A percentile compares a stretch with the other conserved stretches of the same genome.
These are phyloP conservation scores for Podospora comata DNA, from an alignment of 495 filamentous ascomycete species.

Conservation along the genomic window DNA sequence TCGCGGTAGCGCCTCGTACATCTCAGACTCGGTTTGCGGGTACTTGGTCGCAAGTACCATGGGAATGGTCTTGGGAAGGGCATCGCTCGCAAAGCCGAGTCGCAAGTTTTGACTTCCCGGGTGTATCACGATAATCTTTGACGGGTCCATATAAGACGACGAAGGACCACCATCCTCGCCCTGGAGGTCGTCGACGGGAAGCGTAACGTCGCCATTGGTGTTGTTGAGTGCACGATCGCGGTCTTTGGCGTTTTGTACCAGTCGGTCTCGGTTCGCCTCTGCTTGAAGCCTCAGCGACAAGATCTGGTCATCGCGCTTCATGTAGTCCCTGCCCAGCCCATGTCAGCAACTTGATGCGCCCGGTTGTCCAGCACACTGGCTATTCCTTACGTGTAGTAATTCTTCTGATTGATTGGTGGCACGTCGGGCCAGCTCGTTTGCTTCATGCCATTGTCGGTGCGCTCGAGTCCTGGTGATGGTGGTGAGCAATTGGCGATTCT, in stretches of 20 bases:
- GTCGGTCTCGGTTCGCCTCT: conserved; percentile 73
- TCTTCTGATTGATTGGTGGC: conserved; percentile 94
- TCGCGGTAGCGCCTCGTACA: conserved; percentile 81
- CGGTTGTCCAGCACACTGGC: neutral
- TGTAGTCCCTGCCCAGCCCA: conserved; percentile 69
- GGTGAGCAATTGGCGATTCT: conserved; percentile 14
- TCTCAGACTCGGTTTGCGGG: conserved; percentile 73
- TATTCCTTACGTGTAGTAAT: conserved; percentile 92
- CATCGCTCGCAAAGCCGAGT: conserved; percentile 90
- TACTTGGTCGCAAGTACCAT: conserved; percentile 86
- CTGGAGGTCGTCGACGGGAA: conserved; percentile 54
- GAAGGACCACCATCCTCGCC: conserved; percentile 57
- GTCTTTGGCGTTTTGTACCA: conserved; percentile 81
- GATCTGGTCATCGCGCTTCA: conserved; percentile 96
- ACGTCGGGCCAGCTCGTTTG: conserved; percentile 91
- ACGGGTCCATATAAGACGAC: conserved; percentile 62
- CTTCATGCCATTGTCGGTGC: conserved; percentile 97
- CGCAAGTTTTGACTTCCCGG: conserved; percentile 96
- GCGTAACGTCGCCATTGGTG: conserved; percentile 59
- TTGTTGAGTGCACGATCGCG: conserved; percentile 79
- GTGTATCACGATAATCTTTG: conserved; percentile 93
- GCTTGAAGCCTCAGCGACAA: conserved; percentile 81
- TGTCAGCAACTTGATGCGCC: conserved; percentile 21
- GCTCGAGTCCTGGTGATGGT: conserved; percentile 69
- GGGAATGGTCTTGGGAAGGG: conserved; percentile 86